These are phyloP conservation scores for Lasiosphaeria ovina DNA, from an alignment of 495 filamentous ascomycete genomes.

Conservation along the genomic window DNA sequence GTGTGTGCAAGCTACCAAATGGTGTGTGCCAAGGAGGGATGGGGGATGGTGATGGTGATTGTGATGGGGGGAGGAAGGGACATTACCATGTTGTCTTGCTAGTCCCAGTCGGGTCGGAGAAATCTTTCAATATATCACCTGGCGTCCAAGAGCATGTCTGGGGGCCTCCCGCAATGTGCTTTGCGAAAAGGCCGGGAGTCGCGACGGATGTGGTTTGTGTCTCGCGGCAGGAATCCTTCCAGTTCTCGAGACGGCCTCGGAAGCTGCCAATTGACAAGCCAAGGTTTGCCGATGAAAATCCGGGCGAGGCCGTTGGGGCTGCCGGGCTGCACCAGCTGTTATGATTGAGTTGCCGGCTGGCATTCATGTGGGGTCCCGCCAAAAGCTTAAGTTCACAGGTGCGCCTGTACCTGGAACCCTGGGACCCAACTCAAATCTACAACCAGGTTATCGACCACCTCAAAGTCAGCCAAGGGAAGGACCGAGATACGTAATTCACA, in stretches of 20 bases:
- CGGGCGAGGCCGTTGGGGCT: not conserved
- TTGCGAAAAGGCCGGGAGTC: slow-evolving; percentile 11
- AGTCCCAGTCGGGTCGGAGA: slow-evolving; percentile 11
- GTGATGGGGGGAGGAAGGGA: no score
- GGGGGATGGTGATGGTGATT: not conserved
- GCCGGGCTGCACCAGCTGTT: no score
- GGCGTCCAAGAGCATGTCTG: slow-evolving; percentile 17
- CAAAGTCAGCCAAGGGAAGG: no score
- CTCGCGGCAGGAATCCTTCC: not conserved
- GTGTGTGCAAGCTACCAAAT: no score
- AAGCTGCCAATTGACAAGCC: slow-evolving; percentile 2
- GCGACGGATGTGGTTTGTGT: slow-evolving; percentile 8
- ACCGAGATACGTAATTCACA: not conserved
- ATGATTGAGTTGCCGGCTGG: not conserved
- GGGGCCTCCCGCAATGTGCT: not conserved
- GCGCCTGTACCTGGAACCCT: no score
- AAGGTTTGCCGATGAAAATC: slow-evolving; percentile 17
- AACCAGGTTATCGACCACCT: no score
- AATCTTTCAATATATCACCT: slow-evolving; percentile 12
- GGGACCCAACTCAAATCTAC: no score
- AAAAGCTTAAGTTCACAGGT: no score
- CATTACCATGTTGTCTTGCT: slow-evolving; percentile 30
- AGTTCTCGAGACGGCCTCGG: not conserved
- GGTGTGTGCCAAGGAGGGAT: not conserved
- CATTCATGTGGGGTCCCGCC: no score